These are phyloP conservation scores for Metschnikowia hibisci DNA, from an alignment of 805 yeast species.

Conservation along the genomic window DNA sequence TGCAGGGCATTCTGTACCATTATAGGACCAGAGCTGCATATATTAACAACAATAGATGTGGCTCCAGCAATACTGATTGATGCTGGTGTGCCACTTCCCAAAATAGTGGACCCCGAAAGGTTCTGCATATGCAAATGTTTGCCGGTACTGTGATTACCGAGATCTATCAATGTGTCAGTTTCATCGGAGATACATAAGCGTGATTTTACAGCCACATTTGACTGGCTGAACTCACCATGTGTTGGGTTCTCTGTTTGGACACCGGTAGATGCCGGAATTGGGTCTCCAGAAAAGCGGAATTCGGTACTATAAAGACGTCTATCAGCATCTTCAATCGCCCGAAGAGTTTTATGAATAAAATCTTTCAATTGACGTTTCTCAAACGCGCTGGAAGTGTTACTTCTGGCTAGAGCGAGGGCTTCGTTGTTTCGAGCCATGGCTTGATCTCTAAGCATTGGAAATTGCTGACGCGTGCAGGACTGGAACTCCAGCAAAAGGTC, in stretches of 20 bases:
- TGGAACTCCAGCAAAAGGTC: not conserved
- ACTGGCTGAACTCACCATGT: not conserved
- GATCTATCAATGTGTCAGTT: not conserved
- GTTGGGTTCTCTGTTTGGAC: constrained; percentile 4
- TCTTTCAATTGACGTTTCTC: constrained; percentile 24
- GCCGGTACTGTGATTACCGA: constrained; percentile 11
- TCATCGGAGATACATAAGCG: not conserved
- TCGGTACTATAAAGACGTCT: constrained; percentile 12
- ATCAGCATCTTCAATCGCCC: constrained; percentile 20
- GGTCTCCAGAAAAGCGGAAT: constrained; percentile 31
- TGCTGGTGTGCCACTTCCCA: constrained; percentile 2
- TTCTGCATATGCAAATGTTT: constrained; percentile 15
- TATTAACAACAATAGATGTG: constrained; percentile 24
- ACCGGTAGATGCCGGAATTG: constrained; percentile 15
- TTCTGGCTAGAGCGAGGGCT: constrained; percentile 5
- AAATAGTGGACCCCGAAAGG: constrained; percentile 3
- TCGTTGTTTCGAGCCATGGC: constrained; percentile 11
- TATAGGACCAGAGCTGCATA: constrained; percentile 30
- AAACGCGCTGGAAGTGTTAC: constrained; percentile 8
- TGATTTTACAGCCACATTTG: not conserved
- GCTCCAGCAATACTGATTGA: constrained; percentile 8
- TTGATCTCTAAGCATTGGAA: constrained; percentile 5
- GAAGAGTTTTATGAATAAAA: constrained; percentile 19
- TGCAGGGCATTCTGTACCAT: constrained; percentile 17
- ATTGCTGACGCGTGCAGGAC: not conserved